Conservation (phyloP, 2,329 filamentous ascomycete species). For the Colletotrichum limetticola region DNA sequence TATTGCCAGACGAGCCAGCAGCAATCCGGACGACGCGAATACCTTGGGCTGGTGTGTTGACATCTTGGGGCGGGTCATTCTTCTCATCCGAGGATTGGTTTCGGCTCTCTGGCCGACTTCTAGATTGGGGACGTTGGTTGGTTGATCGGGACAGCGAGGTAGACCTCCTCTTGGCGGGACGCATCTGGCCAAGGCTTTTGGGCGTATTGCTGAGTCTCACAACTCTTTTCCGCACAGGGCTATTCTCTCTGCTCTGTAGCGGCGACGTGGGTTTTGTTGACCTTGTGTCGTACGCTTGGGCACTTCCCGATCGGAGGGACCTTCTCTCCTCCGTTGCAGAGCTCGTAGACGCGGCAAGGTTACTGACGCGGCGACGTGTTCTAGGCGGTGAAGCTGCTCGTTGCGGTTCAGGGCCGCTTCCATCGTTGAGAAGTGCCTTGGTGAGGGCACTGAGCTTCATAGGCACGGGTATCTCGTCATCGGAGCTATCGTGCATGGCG, state of each 20-base stretch:
- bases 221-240: constrained; percentile 66
- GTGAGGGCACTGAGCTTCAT: constrained; percentile 95
- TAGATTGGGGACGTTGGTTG: constrained; percentile 42
- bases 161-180: constrained; percentile 57
- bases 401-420: constrained; percentile 59
- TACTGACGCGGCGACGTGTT: constrained; percentile 61
- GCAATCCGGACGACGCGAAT: constrained; percentile 66
- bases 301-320: constrained; percentile 59
- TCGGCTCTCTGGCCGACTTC: constrained; percentile 52
- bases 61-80: constrained; percentile 47
- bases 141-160: constrained; percentile 58
- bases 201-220: constrained; percentile 66
- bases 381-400: constrained; percentile 56
- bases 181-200: constrained; percentile 53
- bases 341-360: constrained; percentile 55
- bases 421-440: constrained; percentile 81
- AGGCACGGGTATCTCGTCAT: constrained; percentile 91
- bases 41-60: constrained; percentile 65
- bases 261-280: constrained; percentile 57
- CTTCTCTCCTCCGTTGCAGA: constrained; percentile 56
- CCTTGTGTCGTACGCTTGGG: constrained; percentile 49
- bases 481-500: constrained; percentile 84
- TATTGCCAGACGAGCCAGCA: constrained; percentile 61
- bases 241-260: constrained; percentile 58
- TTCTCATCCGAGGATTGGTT: constrained; percentile 55